These are phyloP conservation scores for Yamadazyma diospyri DNA, from an alignment of 1,139 yeast genomes.

Conservation along the genomic window DNA sequence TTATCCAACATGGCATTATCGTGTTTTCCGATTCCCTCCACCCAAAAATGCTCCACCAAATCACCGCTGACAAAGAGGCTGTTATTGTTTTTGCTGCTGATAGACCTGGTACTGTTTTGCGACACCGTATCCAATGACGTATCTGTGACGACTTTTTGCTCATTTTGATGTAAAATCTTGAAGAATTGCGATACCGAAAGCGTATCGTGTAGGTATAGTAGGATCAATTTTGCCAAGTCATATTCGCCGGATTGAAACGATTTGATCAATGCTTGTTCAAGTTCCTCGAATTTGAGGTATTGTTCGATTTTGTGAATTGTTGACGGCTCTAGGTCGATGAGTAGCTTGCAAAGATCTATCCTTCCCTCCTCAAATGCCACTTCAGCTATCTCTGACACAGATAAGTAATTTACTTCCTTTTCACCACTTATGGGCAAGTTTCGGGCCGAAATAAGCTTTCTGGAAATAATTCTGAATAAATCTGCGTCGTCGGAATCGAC, in stretches of 20 bases:
- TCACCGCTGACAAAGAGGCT: constrained; percentile 34
- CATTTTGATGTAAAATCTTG: constrained; percentile 40
- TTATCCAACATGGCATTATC: constrained; percentile 24
- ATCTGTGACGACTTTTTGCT: constrained; percentile 20
- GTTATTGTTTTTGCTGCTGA: constrained; percentile 7
- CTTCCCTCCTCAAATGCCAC: constrained; percentile 87
- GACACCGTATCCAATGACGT: constrained; percentile 10
- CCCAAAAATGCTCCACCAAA: constrained; percentile 43
- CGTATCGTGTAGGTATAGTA: constrained; percentile 47
- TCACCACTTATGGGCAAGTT: constrained; percentile 1
- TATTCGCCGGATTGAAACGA: constrained; percentile 66
- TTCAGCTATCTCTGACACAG: constrained; percentile 63
- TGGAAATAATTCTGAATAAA: constrained; percentile 48
- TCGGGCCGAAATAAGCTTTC: constrained; percentile 34
- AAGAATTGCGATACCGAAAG: constrained; percentile 40
- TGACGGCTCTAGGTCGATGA: constrained; percentile 68
- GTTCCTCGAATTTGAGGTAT: constrained; percentile 68
- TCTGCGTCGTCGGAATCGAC: constrained; percentile 55
- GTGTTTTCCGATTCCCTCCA: constrained; percentile 26
- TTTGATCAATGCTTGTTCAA: constrained; percentile 64
- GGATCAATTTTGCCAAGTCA: constrained; percentile 59
- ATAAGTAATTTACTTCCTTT: constrained; percentile 29
- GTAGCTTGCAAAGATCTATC: constrained; percentile 55
- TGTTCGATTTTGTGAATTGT: constrained; percentile 60
- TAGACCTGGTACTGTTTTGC: neutral